Evolutionary conservation across 305 asterid species (phyloP).

Genomic region (Withania somnifera): DNA sequence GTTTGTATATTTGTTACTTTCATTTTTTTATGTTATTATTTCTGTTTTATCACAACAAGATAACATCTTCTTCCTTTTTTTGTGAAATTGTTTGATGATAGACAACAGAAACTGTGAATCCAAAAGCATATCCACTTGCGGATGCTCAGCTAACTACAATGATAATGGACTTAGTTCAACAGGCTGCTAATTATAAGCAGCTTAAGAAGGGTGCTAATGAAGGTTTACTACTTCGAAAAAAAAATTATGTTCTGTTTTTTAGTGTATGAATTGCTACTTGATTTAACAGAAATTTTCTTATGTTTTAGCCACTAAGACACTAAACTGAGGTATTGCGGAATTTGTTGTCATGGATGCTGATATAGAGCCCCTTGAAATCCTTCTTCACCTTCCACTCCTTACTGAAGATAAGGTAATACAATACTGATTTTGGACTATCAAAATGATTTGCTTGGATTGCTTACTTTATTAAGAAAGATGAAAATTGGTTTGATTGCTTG

Average conservation of each 20-base stretch:
- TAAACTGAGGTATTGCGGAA: constrained; percentile 66
- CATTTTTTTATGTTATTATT: no score
- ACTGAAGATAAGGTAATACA: constrained; percentile 55
- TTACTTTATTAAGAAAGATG: neutral
- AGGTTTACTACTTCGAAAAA: constrained; percentile 16
- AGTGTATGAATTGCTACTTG: neutral
- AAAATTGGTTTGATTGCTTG: neutral
- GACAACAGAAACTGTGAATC: constrained; percentile 60
- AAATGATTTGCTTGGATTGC: neutral
- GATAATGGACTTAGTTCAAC: constrained; percentile 55
- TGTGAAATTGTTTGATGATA: neutral
- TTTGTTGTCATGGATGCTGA: constrained; percentile 71
- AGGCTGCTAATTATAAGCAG: constrained; percentile 58
- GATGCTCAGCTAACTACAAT: constrained; percentile 51
- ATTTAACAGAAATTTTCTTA: neutral
- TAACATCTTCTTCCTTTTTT: neutral
- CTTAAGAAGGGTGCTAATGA: constrained; percentile 70
- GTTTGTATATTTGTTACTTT: no score
- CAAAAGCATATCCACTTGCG: constrained; percentile 58
- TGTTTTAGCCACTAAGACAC: constrained; percentile 56
- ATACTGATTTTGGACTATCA: neutral
- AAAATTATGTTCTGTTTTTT: neutral
- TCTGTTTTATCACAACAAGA: neutral
- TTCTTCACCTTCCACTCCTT: constrained; percentile 68
- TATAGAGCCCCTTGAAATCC: constrained; percentile 65